Percentiles rank a stretch among this genome's conserved stretches.
Conservation (phyloP, 805 yeast genomes). For the Tetrapisispora arboricola region DNA sequence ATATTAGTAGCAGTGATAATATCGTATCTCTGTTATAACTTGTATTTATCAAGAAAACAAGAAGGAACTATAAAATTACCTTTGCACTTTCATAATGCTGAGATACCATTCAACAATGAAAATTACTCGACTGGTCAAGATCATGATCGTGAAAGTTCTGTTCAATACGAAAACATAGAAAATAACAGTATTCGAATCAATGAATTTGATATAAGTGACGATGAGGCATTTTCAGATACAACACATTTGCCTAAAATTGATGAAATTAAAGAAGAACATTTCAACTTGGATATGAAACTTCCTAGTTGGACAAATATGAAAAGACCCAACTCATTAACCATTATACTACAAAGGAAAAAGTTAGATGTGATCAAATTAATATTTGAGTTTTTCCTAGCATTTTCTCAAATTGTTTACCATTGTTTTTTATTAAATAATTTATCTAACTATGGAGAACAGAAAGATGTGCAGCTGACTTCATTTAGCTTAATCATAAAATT, state of each 20-base stretch:
- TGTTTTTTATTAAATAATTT: neutral
- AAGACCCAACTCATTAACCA: slow-evolving; percentile 3
- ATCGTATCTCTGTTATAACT: no score
- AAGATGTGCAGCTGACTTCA: neutral
- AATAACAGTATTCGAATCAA: neutral
- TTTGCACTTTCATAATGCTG: neutral
- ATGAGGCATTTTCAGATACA: neutral
- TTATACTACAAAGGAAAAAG: slow-evolving; percentile 37
- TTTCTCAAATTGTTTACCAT: slow-evolving; percentile 32
- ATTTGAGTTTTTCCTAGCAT: slow-evolving; percentile 38
- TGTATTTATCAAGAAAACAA: neutral
- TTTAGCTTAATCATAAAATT: slow-evolving; percentile 12
- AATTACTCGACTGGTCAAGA: no score
- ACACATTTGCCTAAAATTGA: neutral
- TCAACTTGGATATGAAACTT: neutral
- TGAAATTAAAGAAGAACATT: neutral
- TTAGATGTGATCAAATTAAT: slow-evolving; percentile 45
- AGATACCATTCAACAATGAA: no score
- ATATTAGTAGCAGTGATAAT: no score
- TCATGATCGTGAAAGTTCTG: neutral
- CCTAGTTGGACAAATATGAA: neutral
- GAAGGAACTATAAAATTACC: neutral
- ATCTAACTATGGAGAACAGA: neutral
- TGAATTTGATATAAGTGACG: neutral
- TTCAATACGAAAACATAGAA: neutral